Conservation (phyloP, 345 rosid species). For the Rubroshorea leprosula region DNA sequence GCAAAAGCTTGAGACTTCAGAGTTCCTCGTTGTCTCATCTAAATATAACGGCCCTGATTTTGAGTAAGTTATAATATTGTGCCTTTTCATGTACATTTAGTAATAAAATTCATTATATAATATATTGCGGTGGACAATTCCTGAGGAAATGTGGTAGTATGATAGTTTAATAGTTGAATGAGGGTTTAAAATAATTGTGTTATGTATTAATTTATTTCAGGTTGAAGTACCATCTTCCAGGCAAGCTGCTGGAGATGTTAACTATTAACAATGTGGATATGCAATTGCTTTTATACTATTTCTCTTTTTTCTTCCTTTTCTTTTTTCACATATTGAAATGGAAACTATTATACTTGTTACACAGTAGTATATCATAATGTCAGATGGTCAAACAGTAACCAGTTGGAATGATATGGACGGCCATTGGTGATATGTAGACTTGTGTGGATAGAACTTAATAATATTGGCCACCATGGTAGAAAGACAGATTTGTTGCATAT, state of each 20-base stretch:
- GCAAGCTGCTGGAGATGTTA: too few species aligned
- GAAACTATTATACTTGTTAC: not conserved
- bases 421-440: not conserved
- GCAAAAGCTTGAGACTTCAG: slow-evolving; percentile 45
- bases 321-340: not conserved
- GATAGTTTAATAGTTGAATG: not conserved
- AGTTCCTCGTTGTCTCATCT: slow-evolving; percentile 31
- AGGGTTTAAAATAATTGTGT: not conserved
- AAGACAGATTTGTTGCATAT: not conserved
- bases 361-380: too few species aligned
- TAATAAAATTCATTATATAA: slow-evolving; percentile 6
- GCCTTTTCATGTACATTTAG: not conserved
- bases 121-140: slow-evolving; percentile 5
- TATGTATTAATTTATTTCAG: too few species aligned
- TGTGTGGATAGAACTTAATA: not conserved
- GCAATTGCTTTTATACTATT: not conserved
- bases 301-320: not conserved
- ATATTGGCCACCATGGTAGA: too few species aligned
- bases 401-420: not conserved
- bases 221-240: too few species aligned
- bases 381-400: not conserved
- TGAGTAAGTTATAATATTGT: slow-evolving; percentile 39
- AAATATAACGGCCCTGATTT: slow-evolving; percentile 72
- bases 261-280: not conserved
- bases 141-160: not conserved